Conservation (phyloP, 2,329 filamentous ascomycete genomes). For the Leptoxyphium fumago region DNA sequence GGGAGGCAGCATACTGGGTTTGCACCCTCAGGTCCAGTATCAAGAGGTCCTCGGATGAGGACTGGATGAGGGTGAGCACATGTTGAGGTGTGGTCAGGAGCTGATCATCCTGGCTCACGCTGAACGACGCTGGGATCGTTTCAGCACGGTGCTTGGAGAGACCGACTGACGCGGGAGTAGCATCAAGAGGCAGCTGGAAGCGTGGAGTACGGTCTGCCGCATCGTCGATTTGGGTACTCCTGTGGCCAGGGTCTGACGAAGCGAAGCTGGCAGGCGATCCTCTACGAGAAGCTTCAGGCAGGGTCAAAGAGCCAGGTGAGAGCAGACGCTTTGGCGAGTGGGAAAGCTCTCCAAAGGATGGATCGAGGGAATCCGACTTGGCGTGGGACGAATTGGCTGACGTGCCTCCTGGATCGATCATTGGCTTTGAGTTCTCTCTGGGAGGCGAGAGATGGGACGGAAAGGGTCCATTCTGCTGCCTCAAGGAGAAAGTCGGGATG, state of each 20-base stretch:
- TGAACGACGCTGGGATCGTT: slow-evolving; percentile 25
- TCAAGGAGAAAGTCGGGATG: slow-evolving; percentile 10
- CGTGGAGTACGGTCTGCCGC: slow-evolving; percentile 15
- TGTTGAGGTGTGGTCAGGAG: slow-evolving; percentile 33
- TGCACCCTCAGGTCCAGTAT: slow-evolving; percentile 77
- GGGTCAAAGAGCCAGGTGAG: slow-evolving; percentile 28
- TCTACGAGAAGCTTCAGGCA: slow-evolving; percentile 28
- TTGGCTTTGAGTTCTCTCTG: slow-evolving; percentile 16
- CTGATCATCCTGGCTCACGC: slow-evolving; percentile 19
- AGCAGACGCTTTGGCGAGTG: slow-evolving; percentile 35
- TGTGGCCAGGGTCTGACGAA: slow-evolving; percentile 17
- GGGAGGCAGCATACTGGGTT: slow-evolving; percentile 62
- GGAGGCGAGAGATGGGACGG: slow-evolving; percentile 8
- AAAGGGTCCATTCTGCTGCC: slow-evolving; percentile 21
- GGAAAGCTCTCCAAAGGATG: slow-evolving; percentile 14
- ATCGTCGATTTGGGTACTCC: slow-evolving; percentile 12
- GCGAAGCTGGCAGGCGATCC: slow-evolving; percentile 32
- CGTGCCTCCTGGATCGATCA: slow-evolving; percentile 25
- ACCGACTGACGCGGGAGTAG: slow-evolving; percentile 5
- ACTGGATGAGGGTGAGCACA: slow-evolving; percentile 33
- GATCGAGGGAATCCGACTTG: slow-evolving; percentile 9
- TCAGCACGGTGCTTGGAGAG: slow-evolving; percentile 26
- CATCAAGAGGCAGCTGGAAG: slow-evolving; percentile 17
- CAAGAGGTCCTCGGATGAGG: slow-evolving; percentile 41
- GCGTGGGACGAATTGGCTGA: slow-evolving; percentile 12